Evolutionary conservation across 192 early-diverging fungal genomes (phyloP).

Genomic region (Physocladia obscura): DNA sequence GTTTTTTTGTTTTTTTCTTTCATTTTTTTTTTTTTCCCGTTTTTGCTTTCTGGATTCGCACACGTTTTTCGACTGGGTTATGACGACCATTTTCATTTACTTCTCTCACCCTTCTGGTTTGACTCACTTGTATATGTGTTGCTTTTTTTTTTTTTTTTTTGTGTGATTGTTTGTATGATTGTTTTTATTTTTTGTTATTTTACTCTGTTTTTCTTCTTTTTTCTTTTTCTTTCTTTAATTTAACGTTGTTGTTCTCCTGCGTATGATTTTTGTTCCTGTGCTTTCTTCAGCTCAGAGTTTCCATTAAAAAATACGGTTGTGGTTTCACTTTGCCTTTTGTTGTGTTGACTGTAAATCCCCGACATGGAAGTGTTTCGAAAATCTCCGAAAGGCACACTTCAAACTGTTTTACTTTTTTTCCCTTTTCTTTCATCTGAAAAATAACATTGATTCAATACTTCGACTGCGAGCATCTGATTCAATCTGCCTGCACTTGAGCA

Average conservation of each 20-base stretch:
- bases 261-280: not conserved
- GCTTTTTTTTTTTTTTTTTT: not conserved
- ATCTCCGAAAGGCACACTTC: not conserved
- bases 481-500: conserved; percentile 1
- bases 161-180: not conserved
- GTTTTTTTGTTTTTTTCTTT: not conserved
- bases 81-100: too few relatives aligned
- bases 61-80: too few relatives aligned
- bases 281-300: not conserved
- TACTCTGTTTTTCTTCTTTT: conserved; percentile 5
- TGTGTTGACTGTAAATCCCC: not conserved
- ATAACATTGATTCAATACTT: not conserved
- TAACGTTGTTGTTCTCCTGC: not conserved
- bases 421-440: not conserved
- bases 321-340: not conserved
- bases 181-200: not conserved
- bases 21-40: not conserved
- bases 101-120: too few relatives aligned
- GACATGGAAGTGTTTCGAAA: not conserved
- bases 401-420: not conserved
- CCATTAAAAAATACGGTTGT: not conserved
- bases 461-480: not conserved
- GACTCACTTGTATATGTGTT: too few relatives aligned
- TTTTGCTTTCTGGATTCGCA: too few relatives aligned
- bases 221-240: not conserved